phyloP scores from a whole-genome alignment of 805 yeast genomes.

The Wickerhamomyces chambardii region DNA sequence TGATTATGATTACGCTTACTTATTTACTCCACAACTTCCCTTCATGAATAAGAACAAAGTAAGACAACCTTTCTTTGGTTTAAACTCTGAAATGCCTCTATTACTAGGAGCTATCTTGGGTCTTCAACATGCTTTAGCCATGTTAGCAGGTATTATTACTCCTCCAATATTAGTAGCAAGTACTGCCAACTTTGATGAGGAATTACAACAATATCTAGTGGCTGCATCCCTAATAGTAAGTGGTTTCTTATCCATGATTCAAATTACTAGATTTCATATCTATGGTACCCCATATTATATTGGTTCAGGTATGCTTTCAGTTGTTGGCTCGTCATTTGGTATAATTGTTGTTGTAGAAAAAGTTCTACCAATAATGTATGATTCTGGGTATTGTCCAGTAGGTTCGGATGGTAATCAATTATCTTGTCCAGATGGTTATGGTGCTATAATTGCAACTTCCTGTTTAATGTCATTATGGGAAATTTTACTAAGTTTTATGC shows the following conservation, averaged over 20 bases:
- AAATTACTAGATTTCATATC: constrained; percentile 75
- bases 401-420: constrained; percentile 56
- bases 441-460: constrained; percentile 73
- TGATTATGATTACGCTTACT: constrained; percentile 71
- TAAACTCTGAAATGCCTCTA: constrained; percentile 74
- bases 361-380: constrained; percentile 76
- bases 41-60: constrained; percentile 35
- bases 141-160: constrained; percentile 86
- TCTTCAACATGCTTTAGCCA: constrained; percentile 79
- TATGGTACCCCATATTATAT: constrained; percentile 66
- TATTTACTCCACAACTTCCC: constrained; percentile 77
- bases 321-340: constrained; percentile 87
- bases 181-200: constrained; percentile 49
- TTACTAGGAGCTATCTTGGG: constrained; percentile 71
- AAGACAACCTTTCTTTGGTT: constrained; percentile 75
- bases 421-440: constrained; percentile 89
- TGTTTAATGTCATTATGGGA: constrained; percentile 68
- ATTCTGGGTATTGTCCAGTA: constrained; percentile 54
- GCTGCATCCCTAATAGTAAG: constrained; percentile 68
- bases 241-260: constrained; percentile 62
- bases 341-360: constrained; percentile 74
- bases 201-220: constrained; percentile 50
- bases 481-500: constrained; percentile 64
- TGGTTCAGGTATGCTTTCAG: constrained; percentile 88
- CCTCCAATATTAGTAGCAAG: constrained; percentile 72